phyloP scores from a whole-genome alignment of 2,329 filamentous ascomycete species.

The Nakataea oryzae region DNA sequence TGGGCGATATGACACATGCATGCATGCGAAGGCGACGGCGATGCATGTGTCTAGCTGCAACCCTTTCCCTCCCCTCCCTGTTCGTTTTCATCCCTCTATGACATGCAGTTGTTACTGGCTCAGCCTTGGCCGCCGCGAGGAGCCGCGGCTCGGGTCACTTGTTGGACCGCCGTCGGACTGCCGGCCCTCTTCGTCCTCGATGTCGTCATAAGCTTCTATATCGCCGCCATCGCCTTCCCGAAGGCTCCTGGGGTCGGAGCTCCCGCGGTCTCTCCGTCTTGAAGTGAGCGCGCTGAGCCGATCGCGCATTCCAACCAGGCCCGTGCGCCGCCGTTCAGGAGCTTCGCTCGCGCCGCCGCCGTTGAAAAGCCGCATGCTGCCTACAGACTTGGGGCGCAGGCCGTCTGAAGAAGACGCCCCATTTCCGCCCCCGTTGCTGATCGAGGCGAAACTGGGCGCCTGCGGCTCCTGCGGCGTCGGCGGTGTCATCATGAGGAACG shows the following conservation, averaged over 20 bases:
- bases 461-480: slow-evolving; percentile 25
- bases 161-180: not conserved
- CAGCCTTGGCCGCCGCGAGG: not conserved
- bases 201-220: not conserved
- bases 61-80: too few species aligned
- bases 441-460: slow-evolving; percentile 6
- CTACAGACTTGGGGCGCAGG: slow-evolving; percentile 11
- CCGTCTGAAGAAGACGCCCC: slow-evolving; percentile 7
- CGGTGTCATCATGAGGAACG: slow-evolving; percentile 36
- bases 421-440: slow-evolving; percentile 3
- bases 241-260: not conserved
- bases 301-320: slow-evolving; percentile 11
- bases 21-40: too few species aligned
- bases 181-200: not conserved
- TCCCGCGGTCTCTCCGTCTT: slow-evolving; percentile 12
- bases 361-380: slow-evolving; percentile 2
- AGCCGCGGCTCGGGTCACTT: not conserved
- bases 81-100: too few species aligned
- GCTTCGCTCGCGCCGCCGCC: not conserved
- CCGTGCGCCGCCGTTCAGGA: slow-evolving; percentile 8
- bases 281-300: slow-evolving; percentile 15
- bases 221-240: not conserved
- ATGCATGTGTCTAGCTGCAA: too few species aligned
- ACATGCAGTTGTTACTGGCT: not conserved
- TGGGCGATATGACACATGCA: too few species aligned